Percentiles rank a stretch among this genome's conserved stretches.
Evolutionary conservation across 306 rosid species (phyloP).

Genomic region (Acacia acuminata): DNA sequence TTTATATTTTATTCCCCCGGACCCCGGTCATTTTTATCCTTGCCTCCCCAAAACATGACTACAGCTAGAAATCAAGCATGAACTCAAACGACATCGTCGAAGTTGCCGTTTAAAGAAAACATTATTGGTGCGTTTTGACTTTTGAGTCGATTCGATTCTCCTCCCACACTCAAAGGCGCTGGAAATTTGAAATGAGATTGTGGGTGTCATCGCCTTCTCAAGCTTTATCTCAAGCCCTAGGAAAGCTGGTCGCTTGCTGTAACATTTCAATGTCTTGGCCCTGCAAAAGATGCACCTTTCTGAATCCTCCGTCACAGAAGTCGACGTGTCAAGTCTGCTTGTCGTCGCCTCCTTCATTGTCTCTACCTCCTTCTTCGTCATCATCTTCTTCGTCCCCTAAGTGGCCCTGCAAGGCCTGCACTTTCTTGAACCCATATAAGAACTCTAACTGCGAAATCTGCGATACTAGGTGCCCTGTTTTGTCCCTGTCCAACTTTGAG

Average conservation of each 20-base stretch:
- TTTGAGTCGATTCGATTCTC: neutral
- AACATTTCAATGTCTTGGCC: conserved; percentile 64
- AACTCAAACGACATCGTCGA: neutral
- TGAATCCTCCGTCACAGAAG: conserved; percentile 61
- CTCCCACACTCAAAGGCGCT: neutral
- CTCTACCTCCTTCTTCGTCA: neutral
- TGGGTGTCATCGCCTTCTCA: neutral
- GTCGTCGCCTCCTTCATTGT: conserved; percentile 32
- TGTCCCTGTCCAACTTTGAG: conserved; percentile 58
- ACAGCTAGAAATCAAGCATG: neutral
- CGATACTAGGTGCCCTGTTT: conserved; percentile 59
- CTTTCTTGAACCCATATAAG: conserved; percentile 71
- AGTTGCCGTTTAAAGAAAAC: neutral
- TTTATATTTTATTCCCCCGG: too few species aligned
- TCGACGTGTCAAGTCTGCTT: conserved; percentile 72
- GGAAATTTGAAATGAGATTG: conserved; percentile 34
- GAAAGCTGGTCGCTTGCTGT: neutral
- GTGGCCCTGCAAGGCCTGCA: conserved; percentile 96
- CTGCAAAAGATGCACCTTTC: conserved; percentile 78
- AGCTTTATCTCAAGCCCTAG: conserved; percentile 38
- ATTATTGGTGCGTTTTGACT: neutral
- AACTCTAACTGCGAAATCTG: conserved; percentile 66
- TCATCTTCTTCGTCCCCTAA: conserved; percentile 49
- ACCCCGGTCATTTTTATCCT: too few species aligned
- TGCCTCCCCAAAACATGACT: neutral